Conservation (phyloP, 1,139 yeast species). For the Suhomyces taliae region DNA sequence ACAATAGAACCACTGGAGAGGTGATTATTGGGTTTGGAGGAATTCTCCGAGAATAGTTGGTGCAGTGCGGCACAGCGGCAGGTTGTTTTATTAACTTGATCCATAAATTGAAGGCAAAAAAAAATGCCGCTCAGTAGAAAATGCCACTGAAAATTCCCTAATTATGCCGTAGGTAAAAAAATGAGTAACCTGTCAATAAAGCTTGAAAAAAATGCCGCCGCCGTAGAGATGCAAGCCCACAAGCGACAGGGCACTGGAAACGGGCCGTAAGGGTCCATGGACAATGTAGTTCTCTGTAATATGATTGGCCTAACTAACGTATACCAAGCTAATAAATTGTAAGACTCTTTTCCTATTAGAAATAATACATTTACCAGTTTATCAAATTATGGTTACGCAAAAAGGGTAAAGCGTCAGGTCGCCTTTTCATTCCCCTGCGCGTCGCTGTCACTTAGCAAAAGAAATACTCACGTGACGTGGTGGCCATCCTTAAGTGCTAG, state of each 20-base stretch:
- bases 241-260: no score
- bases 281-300: no score
- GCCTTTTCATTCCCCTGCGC: neutral
- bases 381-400: neutral
- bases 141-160: neutral
- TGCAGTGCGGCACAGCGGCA: neutral
- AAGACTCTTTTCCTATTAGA: no score
- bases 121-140: neutral
- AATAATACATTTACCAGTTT: no score
- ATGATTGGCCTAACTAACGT: no score
- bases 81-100: neutral
- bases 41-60: neutral
- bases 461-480: neutral
- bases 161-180: neutral
- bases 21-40: neutral
- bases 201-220: no score
- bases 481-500: neutral
- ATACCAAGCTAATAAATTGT: no score
- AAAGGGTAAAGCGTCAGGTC: neutral
- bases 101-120: neutral
- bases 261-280: no score
- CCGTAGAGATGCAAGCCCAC: no score
- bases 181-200: neutral
- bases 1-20: neutral
- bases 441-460: slow-evolving; percentile 1